Base-by-base conservation (phyloP, 768 basidiomycete genomes). In the Pulveroboletus sp. region DNA sequence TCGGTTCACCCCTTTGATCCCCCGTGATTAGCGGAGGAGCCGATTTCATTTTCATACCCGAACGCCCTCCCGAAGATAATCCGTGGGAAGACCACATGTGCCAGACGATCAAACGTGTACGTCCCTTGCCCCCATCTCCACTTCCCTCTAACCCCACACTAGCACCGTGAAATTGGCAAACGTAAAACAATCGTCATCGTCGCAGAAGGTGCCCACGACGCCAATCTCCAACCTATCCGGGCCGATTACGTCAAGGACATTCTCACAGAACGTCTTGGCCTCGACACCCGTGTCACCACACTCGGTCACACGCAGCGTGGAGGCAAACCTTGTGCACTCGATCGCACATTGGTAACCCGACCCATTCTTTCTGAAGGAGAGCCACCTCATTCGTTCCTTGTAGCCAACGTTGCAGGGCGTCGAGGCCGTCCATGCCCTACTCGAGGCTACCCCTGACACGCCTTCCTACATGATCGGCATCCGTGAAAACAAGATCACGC, bases 391-490 rank as follows among this genome's bases (percentile, higher is more conserved):
- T 19, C 49, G 29, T 45, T 27, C 5, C 31, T n/a, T 20, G 11
- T 59, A 95, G 93, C 93, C 95, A 1, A 96, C 94, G 1, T 72
- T 98, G n/a, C 94, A 99, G 76, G 94, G 93, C 45, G 79, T 93
- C 26, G 89, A 96, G 63, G 95, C 96, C 2, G 88, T 98, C 42
- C 80, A 93, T 45, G 88, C 91, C 2, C 74, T 98, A 23, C 73
- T 98, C 6, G 83, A 86, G 58, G 81, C 95, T 0, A 88, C 82
- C 1, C 92, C 94, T 5, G 81, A 87, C 17, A 92, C 89, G 0
- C 95, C 95, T 5, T 95, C 93, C 0, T 97, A 94, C 65, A 95
- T 99, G 87, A 98, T 99, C 62, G 94, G 96, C 20, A 77, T 96
- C 32, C 80, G 82, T 55, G 94, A 97, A 72, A 97, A 96, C 74